Evolutionary conservation across 306 rosid species (phyloP).

Genomic region (Gillenia trifoliata): DNA sequence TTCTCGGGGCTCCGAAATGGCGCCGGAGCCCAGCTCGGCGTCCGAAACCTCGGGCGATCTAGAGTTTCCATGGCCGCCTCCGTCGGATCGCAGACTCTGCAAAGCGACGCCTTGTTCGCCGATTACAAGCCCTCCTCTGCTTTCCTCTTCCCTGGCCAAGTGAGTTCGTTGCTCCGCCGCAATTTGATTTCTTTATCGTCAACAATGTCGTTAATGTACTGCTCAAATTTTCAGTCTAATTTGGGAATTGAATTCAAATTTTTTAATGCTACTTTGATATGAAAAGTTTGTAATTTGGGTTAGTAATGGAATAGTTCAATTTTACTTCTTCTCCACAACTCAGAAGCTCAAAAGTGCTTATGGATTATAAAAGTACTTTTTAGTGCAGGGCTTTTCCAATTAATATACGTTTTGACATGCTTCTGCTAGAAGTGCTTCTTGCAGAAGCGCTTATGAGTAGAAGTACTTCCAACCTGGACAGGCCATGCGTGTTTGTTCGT

Average conservation of each 20-base stretch:
- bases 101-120: conserved; percentile 46
- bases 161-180: conserved; percentile 3
- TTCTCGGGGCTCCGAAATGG: conserved; percentile 31
- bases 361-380: neutral
- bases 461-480: neutral
- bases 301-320: neutral
- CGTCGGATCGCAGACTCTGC: conserved; percentile 54
- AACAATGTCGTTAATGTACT: neutral
- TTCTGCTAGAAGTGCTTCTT: neutral
- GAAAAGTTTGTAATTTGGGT: neutral
- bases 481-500: neutral
- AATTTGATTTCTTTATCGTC: neutral
- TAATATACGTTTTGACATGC: no score
- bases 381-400: neutral
- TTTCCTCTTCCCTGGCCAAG: conserved; percentile 97
- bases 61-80: conserved; percentile 72
- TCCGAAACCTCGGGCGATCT: conserved; percentile 40
- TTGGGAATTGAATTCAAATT: neutral
- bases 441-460: neutral
- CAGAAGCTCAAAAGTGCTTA: neutral
- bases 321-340: neutral
- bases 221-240: neutral
- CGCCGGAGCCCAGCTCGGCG: conserved; percentile 19
- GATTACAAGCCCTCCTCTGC: conserved; percentile 72
- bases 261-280: neutral